Evolutionary conservation across 352 stramenopile genomes (phyloP), one percentile per base, ranked within the genome.

Genomic region (Pythium myriotylum): DNA sequence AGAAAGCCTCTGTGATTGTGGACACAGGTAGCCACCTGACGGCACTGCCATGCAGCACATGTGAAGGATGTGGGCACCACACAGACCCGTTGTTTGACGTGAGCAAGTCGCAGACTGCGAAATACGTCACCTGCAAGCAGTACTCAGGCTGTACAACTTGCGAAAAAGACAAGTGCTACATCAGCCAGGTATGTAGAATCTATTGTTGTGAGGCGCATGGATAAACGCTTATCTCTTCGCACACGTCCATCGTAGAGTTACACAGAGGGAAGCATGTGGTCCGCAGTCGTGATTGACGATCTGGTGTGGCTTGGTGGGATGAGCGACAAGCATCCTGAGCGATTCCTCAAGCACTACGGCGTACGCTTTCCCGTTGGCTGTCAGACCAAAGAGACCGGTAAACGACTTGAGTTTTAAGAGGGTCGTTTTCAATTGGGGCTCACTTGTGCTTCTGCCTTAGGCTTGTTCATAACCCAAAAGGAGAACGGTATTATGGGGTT

Each of bases 401-500:
- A 35, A 35, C n/a, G n/a, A n/a, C n/a, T n/a, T n/a, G n/a, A n/a
- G n/a, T n/a, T n/a, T n/a, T n/a, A n/a, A n/a, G n/a, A n/a, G n/a
- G n/a, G n/a, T n/a, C n/a, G n/a, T n/a, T n/a, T n/a, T n/a, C n/a
- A n/a, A n/a, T n/a, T n/a, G n/a, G n/a, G n/a, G n/a, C n/a, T n/a
- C n/a, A n/a, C n/a, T 22, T 23, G 14, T 55, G 19, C 27, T 35
- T 7, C 22, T 51, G 27, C 13, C 14, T 20, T 19, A 68, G 62
- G 86, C 10, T 67, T 94, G 3, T 95, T 95, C 53, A 84, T 95
- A 59, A 88, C 77, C 0, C 89, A 97, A 49, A 88, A 91, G 29
- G 86, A 92, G 62, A 94, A 97, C 58, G 89, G 89, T 2, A 97
- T 97, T 58, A 97, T 97, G 84, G 89, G 89, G 4, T 70, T 97